phyloP scores from a whole-genome alignment of 305 asterid species.

The Plantago coronopus region DNA sequence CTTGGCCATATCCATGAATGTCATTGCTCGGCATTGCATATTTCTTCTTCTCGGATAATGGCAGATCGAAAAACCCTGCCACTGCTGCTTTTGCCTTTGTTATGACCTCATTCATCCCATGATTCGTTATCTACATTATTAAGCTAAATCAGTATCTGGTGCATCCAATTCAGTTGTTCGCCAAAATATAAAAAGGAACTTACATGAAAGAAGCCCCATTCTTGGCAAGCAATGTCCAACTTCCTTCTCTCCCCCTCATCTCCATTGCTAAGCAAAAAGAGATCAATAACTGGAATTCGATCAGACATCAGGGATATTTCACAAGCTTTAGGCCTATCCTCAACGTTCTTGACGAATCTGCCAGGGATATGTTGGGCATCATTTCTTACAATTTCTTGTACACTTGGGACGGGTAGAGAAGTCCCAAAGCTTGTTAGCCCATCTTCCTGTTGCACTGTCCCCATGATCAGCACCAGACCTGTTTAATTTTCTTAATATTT shows the following conservation, averaged over 20 bases:
- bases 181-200: background rate
- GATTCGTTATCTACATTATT: slow-evolving; percentile 35
- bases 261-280: slow-evolving; percentile 31
- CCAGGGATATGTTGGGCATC: slow-evolving; percentile 32
- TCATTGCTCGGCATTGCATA: slow-evolving; percentile 38
- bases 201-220: slow-evolving; percentile 64
- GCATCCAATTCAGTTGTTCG: background rate
- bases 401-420: slow-evolving; percentile 47
- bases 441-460: slow-evolving; percentile 1
- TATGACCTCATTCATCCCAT: slow-evolving; percentile 32
- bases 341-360: slow-evolving; percentile 28
- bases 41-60: slow-evolving; percentile 42
- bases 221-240: slow-evolving; percentile 39
- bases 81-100: slow-evolving; percentile 31
- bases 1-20: slow-evolving; percentile 51
- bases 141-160: background rate
- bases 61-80: slow-evolving; percentile 37
- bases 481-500: too few species aligned
- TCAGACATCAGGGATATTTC: slow-evolving; percentile 16
- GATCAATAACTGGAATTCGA: slow-evolving; percentile 32
- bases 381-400: slow-evolving; percentile 39
- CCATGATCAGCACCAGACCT: too few species aligned
- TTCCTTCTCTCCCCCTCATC: slow-evolving; percentile 31
- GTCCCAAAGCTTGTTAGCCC: slow-evolving; percentile 36
- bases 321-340: slow-evolving; percentile 28